Evolutionary conservation across 768 basidiomycete species (phyloP).

Genomic region (Rhodocollybia butyracea): DNA sequence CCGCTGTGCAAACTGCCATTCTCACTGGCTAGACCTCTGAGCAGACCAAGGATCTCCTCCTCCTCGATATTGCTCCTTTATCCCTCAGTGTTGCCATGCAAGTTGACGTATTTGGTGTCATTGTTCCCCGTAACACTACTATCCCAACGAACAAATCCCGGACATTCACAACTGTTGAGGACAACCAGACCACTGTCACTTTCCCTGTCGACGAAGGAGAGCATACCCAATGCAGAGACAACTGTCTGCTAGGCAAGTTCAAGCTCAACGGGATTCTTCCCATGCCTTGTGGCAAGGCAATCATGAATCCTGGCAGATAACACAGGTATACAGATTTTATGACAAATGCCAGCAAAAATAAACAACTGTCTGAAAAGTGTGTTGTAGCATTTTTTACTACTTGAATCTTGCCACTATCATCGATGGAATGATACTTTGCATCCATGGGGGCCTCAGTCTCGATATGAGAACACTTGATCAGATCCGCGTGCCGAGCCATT

Average conservation of each 20-base stretch:
- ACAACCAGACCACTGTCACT: conserved; percentile 99
- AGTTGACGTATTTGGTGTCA: conserved; percentile 99
- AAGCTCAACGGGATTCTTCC: conserved; percentile 98
- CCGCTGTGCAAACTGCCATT: conserved; percentile 98
- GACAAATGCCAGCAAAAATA: too few species aligned
- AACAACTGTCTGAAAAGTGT: too few species aligned
- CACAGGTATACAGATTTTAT: too few species aligned
- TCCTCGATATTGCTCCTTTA: conserved; percentile 97
- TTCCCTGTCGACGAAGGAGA: conserved; percentile 96
- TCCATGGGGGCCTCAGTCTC: too few species aligned
- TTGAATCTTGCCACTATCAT: too few species aligned
- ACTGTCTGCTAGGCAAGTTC: conserved; percentile 98
- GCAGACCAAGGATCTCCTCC: conserved; percentile 96
- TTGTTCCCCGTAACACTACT: conserved; percentile 98
- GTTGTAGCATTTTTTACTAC: too few species aligned
- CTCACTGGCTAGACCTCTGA: conserved; percentile 98
- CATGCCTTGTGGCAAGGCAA: conserved; percentile 99
- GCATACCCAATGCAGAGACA: too few species aligned
- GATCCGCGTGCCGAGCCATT: too few species aligned
- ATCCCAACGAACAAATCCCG: conserved; percentile 99
- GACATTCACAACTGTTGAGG: conserved; percentile 99
- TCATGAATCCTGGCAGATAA: too few species aligned
- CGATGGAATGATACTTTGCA: too few species aligned
- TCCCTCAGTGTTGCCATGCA: conserved; percentile 99
- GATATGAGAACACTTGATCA: too few species aligned